Percentiles rank a stretch among this genome's conserved stretches.
Conservation (phyloP, 1,284 basidiomycete species). For the Mycena citricolor region DNA sequence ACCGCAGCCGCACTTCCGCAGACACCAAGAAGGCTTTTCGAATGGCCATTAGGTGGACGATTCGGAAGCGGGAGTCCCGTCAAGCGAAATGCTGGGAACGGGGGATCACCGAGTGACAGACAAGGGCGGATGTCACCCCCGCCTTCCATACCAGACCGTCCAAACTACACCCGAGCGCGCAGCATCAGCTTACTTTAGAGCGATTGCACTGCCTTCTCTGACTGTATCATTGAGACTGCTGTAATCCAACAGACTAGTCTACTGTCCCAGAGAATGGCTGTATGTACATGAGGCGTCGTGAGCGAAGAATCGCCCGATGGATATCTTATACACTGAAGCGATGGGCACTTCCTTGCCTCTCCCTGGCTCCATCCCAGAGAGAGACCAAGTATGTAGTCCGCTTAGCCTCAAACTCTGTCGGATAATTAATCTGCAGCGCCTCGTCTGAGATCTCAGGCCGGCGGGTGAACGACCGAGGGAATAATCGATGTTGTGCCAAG, state of each 20-base stretch:
- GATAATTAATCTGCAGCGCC: slow-evolving; percentile 25
- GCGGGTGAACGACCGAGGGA: slow-evolving; percentile 37
- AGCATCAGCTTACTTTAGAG: too few species aligned
- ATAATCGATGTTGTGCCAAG: slow-evolving; percentile 40
- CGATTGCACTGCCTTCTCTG: too few species aligned
- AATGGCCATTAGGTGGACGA: slow-evolving; percentile 7
- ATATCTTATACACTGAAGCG: slow-evolving; percentile 24
- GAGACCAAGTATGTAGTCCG: slow-evolving; percentile 16
- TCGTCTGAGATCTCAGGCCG: slow-evolving; percentile 24
- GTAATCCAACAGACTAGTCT: too few species aligned
- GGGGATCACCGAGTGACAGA: slow-evolving; percentile 1
- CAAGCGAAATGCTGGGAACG: background rate
- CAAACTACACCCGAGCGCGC: too few species aligned
- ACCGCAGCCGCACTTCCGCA: background rate
- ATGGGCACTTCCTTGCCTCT: slow-evolving; percentile 9
- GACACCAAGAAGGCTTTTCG: slow-evolving; percentile 11
- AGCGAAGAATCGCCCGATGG: too few species aligned
- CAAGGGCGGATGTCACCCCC: slow-evolving; percentile 10
- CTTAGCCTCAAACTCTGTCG: slow-evolving; percentile 11
- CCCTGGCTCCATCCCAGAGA: slow-evolving; percentile 21
- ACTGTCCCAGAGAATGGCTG: too few species aligned
- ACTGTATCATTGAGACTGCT: too few species aligned
- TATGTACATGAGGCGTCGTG: too few species aligned
- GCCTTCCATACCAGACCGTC: too few species aligned
- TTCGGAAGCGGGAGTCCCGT: slow-evolving; percentile 2